Conservation (phyloP, 768 basidiomycete genomes). For the Mycena crocata region DNA sequence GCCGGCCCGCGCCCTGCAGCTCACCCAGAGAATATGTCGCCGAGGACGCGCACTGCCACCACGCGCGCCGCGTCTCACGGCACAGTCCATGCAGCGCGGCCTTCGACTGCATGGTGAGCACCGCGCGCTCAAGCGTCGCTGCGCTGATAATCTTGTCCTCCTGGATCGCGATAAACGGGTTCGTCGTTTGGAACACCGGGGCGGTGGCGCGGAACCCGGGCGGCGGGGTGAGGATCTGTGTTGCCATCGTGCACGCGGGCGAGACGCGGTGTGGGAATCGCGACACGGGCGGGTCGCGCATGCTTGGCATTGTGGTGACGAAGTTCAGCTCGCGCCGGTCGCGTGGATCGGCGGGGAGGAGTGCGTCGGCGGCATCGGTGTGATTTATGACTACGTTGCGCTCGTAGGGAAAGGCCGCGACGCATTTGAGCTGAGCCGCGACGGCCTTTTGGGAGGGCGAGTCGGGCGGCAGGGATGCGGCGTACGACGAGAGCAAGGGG, state of each 20-base stretch:
- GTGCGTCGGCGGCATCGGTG: constrained; percentile 57
- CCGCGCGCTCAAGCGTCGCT: constrained; percentile 72
- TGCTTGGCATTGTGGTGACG: constrained; percentile 35
- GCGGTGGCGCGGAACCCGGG: constrained; percentile 47
- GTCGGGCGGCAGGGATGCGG: constrained; percentile 47
- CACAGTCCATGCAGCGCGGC: constrained; percentile 61
- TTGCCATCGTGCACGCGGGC: constrained; percentile 73
- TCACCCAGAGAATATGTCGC: constrained; percentile 55
- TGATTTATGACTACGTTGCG: constrained; percentile 77
- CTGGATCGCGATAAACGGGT: constrained; percentile 68
- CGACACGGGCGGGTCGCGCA: constrained; percentile 9
- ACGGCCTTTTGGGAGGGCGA: constrained; percentile 42
- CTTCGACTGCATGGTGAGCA: constrained; percentile 64
- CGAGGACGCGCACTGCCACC: constrained; percentile 58
- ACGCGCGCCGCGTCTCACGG: constrained; percentile 45
- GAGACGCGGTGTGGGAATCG: constrained; percentile 49
- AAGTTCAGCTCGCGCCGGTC: constrained; percentile 79
- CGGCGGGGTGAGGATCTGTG: constrained; percentile 61
- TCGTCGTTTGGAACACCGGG: constrained; percentile 76
- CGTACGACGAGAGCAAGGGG: constrained; percentile 62
- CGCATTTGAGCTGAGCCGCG: constrained; percentile 56
- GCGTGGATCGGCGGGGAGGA: constrained; percentile 61
- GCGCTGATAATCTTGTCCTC: constrained; percentile 63
- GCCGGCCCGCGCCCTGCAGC: constrained; percentile 62
- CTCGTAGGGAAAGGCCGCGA: constrained; percentile 66